Conservation (phyloP, 192 early-diverging fungal genomes). For the Podila minutissima region DNA sequence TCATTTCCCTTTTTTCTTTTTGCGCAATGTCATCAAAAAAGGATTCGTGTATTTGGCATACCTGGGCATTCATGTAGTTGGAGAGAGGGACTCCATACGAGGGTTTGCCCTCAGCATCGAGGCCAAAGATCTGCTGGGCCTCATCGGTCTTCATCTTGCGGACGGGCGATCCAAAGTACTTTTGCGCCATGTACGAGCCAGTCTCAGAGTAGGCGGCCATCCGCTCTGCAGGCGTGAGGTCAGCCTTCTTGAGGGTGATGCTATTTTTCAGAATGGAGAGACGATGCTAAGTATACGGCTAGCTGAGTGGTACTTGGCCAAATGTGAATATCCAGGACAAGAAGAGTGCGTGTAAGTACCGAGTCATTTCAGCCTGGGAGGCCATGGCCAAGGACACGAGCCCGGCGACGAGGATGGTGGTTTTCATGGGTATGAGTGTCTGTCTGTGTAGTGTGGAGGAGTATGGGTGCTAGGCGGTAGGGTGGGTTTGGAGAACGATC, state of each 20-base stretch:
- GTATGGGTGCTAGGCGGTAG: background rate
- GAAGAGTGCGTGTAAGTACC: constrained; percentile 1
- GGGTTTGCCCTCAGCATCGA: constrained; percentile 63
- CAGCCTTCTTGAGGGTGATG: constrained; percentile 72
- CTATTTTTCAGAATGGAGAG: constrained; percentile 24
- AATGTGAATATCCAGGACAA: too few species aligned
- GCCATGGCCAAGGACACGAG: constrained; percentile 21
- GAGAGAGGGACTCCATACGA: constrained; percentile 82
- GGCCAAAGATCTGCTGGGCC: constrained; percentile 53
- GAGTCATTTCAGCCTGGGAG: constrained; percentile 20
- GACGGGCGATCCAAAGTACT: constrained; percentile 71
- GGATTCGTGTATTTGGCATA: constrained; percentile 13
- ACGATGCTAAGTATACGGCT: background rate
- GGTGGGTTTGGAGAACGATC: background rate
- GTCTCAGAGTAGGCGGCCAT: constrained; percentile 71
- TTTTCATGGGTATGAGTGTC: constrained; percentile 8
- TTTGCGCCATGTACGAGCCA: constrained; percentile 76
- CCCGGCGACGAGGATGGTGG: constrained; percentile 3
- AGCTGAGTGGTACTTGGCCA: too few species aligned
- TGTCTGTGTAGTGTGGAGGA: background rate
- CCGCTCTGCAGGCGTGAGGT: constrained; percentile 67
- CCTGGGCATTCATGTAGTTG: constrained; percentile 95
- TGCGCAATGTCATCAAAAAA: background rate
- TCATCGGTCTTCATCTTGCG: constrained; percentile 50
- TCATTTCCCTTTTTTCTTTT: background rate